Base-by-base conservation (phyloP, 2,329 filamentous ascomycete genomes). In the Coniella vitis region DNA sequence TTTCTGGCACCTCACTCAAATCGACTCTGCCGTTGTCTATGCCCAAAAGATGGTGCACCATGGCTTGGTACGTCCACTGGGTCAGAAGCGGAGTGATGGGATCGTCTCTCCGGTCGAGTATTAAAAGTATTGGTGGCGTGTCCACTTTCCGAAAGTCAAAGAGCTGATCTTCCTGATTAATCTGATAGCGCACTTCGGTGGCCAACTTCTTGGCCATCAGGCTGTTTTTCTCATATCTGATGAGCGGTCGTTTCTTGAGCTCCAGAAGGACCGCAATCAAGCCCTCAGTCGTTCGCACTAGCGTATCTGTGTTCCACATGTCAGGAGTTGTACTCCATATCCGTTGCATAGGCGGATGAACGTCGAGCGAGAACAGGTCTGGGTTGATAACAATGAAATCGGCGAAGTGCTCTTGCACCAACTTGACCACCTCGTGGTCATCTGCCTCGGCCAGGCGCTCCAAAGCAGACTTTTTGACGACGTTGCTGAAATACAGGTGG, bases 41-140 rank as follows among this genome's bases (percentile, higher is more conserved):
- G 4, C 93, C 93, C 12, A 98, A 74, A 2, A 97, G 71, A 61
- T 98, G 93, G 63, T 98, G 93, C 1, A 98, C 93, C 90, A 98
- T 98, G n/a, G 93, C 93, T 68, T 98, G 93, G 62, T 98, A 98
- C 21, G 93, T 98, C 93, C 93, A 98, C 64, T 98, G 93, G 3
- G 90, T 95, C 42, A 98, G 76, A 10, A 98, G 72, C 0, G 93
- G 93, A 3, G 93, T 98, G 44, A 97, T 86, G 0, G 93, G 91
- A 60, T 98, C 93, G 62, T 96, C 90, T 64, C 93, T 81, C 37
- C 93, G 82, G 67, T 98, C 93, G 25, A 98, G 70, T 47, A 98
- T 81, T 31, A 98, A 75, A 13, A 98, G 74, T 58, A 98, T 90
- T 0, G 94, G 93, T 8, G 91, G 87, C 0, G 93, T 98, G 65